Evolutionary conservation across 345 rosid species (phyloP).

Genomic region (Brassica cretica): DNA sequence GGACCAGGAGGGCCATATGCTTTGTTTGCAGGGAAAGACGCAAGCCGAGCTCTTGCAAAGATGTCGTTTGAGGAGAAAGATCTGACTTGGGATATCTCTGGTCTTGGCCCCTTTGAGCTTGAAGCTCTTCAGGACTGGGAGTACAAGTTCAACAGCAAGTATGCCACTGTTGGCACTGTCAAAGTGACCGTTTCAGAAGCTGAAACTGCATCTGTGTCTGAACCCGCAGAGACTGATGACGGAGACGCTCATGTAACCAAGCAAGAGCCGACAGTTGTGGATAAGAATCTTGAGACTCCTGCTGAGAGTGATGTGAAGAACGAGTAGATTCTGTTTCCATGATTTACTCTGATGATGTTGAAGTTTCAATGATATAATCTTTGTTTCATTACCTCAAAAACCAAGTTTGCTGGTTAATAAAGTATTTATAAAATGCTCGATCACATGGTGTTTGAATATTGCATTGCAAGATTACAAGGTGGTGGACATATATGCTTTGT

Average conservation of each 20-base stretch:
- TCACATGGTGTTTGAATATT: not conserved
- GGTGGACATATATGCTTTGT: not conserved
- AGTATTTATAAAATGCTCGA: not conserved
- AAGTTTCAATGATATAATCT: conserved; percentile 18
- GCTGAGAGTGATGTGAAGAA: conserved; percentile 25
- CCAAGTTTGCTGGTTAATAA: conserved; percentile 11
- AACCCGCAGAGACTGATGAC: conserved; percentile 45
- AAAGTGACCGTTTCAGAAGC: conserved; percentile 49
- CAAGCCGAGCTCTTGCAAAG: conserved; percentile 99
- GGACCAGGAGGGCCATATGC: conserved; percentile 99
- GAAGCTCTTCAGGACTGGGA: conserved; percentile 99
- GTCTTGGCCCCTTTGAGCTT: conserved; percentile 90
- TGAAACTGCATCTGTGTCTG: conserved; percentile 51
- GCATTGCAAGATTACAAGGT: not conserved
- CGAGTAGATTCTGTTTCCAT: conserved; percentile 5
- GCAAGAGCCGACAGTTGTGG: conserved; percentile 17
- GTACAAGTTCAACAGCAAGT: conserved; percentile 98
- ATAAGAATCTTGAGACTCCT: conserved; percentile 20
- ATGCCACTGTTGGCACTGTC: conserved; percentile 81
- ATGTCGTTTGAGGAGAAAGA: conserved; percentile 97
- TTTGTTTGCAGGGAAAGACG: conserved; percentile 92
- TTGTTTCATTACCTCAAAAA: not conserved
- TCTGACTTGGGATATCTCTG: conserved; percentile 87
- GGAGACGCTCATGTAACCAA: conserved; percentile 8
- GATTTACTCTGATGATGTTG: not conserved